Evolutionary conservation across 345 rosid genomes (phyloP), one percentile per base, ranked within the genome.

Genomic region (Gossypium bickii): DNA sequence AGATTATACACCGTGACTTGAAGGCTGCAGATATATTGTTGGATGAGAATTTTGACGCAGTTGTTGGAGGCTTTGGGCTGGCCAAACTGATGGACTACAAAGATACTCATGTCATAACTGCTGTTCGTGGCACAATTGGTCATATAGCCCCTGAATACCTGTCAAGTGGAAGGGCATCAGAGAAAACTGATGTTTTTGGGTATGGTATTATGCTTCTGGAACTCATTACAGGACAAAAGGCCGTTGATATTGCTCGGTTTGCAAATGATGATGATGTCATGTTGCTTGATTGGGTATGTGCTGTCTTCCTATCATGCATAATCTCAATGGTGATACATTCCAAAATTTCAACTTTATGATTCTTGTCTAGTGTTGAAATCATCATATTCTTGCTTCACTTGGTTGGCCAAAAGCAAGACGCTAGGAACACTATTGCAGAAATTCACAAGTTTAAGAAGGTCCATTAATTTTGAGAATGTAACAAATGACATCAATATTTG

Each of bases 131-230:
- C 61, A 92, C 98, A n/a, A 92, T 94, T 17, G 98, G 98, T 38
- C 98, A 94, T 76, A 89, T 94, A 82, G 94, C 98, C 4, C 98
- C 98, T 0, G 98, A 94, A 78, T 94, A 94, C 83, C 93, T 94
- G 55, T 91, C 97, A 11, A 89, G 96, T 5, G 98, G 97, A 68
- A 87, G 89, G 85, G 91, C 98, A 11, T 86, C 94, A 0, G 98
- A 94, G 86, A 94, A 91, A 84, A 94, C 94, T n/a, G 98, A 94
- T 82, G 98, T 94, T 67, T 94, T 94, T 74, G 98, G 97, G 44
- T 94, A 92, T n/a, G 97, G 97, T 2, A 92, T 92, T 71, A 92
- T 89, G 98, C 98, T 94, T 88, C 97, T 94, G 25, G 98, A 94
- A 79, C 92, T 94, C 68, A 89, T 94, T 65, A 92, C 96, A 20